These are phyloP conservation scores for Malus orientalis DNA, from an alignment of 306 rosid species.

Conservation along the genomic window DNA sequence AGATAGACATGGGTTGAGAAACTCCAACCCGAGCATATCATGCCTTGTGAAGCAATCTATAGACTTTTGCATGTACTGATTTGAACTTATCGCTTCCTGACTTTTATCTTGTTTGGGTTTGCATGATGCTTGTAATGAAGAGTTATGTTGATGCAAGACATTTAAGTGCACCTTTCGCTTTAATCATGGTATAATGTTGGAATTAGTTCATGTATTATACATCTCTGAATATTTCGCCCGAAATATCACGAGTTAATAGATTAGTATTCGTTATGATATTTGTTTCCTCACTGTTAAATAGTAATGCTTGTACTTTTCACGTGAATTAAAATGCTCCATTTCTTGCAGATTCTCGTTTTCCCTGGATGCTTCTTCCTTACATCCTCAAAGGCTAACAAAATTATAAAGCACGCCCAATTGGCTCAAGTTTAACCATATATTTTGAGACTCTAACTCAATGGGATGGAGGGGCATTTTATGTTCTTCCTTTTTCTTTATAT, in stretches of 20 bases:
- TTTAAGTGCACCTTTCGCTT: not conserved
- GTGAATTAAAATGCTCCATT: constrained; percentile 7
- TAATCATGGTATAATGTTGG: not conserved
- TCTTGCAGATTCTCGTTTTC: constrained; percentile 27
- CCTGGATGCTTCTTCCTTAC: constrained; percentile 6
- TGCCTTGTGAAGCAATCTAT: not conserved
- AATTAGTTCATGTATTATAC: not conserved
- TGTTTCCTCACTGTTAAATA: not conserved
- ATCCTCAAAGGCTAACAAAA: constrained; percentile 2
- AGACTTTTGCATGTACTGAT: not conserved
- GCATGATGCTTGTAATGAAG: not conserved
- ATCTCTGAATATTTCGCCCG: not conserved
- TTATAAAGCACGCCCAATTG: constrained; percentile 7
- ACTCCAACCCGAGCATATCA: not conserved
- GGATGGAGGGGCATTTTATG: constrained; percentile 52
- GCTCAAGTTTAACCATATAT: constrained; percentile 8
- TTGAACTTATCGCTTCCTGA: not conserved
- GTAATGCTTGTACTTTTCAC: not conserved
- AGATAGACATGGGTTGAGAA: not conserved
- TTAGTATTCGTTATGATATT: not conserved
- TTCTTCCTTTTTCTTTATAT: constrained; percentile 40
- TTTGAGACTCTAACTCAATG: constrained; percentile 29
- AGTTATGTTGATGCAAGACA: not conserved
- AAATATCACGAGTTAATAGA: not conserved
- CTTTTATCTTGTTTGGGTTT: not conserved